Conservation (phyloP, 2,329 filamentous ascomycete species). For the Cytospora mali region DNA sequence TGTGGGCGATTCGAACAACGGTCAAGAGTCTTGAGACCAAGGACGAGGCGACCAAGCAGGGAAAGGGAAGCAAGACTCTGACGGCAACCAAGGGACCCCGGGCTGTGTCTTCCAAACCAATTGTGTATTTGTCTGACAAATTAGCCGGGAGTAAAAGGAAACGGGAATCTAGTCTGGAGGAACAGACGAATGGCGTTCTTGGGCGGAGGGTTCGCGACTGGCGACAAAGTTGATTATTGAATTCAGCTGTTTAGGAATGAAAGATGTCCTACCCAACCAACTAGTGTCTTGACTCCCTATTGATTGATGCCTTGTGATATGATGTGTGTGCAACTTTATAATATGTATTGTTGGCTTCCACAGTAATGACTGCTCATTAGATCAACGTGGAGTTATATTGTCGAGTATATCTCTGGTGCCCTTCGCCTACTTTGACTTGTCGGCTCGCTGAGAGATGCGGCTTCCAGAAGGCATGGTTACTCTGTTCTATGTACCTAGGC, state of each 20-base stretch:
- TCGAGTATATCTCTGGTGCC: background rate
- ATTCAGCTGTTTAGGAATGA: slow-evolving; percentile 12
- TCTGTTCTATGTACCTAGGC: no score
- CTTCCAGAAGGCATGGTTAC: no score
- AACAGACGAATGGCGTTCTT: slow-evolving; percentile 10
- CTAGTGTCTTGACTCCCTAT: background rate
- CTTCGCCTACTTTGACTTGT: background rate
- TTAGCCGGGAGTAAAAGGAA: slow-evolving; percentile 26
- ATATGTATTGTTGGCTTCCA: background rate
- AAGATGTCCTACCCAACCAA: slow-evolving; percentile 11
- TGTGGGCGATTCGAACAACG: slow-evolving; percentile 50
- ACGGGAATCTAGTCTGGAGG: slow-evolving; percentile 6
- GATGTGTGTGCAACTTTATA: background rate
- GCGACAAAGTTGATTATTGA: slow-evolving; percentile 9
- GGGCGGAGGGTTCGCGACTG: slow-evolving; percentile 17
- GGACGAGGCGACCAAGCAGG: slow-evolving; percentile 19
- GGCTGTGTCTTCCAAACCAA: slow-evolving; percentile 8
- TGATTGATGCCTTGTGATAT: background rate
- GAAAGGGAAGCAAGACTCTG: background rate
- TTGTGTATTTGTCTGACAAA: slow-evolving; percentile 21
- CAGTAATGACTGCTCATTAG: background rate
- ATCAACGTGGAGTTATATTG: background rate
- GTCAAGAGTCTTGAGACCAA: slow-evolving; percentile 40
- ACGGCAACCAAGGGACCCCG: slow-evolving; percentile 13
- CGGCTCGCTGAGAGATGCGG: no score